These are phyloP conservation scores for Teratosphaeria nubilosa DNA, from an alignment of 2,329 filamentous ascomycete genomes.

Conservation along the genomic window DNA sequence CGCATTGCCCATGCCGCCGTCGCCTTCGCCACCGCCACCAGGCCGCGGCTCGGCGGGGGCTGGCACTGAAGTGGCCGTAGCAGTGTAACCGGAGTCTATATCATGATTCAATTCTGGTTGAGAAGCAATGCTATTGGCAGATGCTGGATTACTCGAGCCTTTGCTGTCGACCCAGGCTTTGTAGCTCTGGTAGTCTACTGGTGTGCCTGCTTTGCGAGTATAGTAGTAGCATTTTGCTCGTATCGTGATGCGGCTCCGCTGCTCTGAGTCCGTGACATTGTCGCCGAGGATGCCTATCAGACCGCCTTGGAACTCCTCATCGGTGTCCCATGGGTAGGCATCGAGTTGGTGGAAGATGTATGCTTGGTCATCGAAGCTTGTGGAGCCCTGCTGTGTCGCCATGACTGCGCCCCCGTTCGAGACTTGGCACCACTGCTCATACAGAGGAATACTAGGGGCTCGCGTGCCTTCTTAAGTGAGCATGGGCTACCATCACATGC, in stretches of 20 bases:
- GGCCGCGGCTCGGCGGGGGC: neutral
- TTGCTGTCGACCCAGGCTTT: conserved; percentile 47
- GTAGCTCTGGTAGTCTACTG: conserved; percentile 59
- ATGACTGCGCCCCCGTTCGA: neutral
- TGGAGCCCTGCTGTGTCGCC: neutral
- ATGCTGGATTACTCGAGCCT: neutral
- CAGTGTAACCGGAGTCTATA: neutral
- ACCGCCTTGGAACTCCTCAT: conserved; percentile 59
- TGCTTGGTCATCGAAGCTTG: conserved; percentile 3
- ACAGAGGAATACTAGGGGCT: neutral
- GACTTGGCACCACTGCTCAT: no score
- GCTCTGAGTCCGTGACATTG: conserved; percentile 43
- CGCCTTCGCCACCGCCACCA: neutral
- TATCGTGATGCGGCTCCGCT: conserved; percentile 48
- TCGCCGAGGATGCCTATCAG: conserved; percentile 53
- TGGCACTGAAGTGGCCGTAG: neutral
- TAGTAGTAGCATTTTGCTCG: conserved; percentile 65
- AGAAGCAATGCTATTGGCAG: neutral
- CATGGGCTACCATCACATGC: neutral
- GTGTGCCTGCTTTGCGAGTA: conserved; percentile 30
- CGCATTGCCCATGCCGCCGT: conserved; percentile 38
- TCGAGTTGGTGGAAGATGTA: conserved; percentile 51
- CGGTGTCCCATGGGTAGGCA: conserved; percentile 56
- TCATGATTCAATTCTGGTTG: neutral
- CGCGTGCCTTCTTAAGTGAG: neutral